Evolutionary conservation across 2,329 filamentous ascomycete species (phyloP).

Genomic region (Coleophoma cylindrospora): DNA sequence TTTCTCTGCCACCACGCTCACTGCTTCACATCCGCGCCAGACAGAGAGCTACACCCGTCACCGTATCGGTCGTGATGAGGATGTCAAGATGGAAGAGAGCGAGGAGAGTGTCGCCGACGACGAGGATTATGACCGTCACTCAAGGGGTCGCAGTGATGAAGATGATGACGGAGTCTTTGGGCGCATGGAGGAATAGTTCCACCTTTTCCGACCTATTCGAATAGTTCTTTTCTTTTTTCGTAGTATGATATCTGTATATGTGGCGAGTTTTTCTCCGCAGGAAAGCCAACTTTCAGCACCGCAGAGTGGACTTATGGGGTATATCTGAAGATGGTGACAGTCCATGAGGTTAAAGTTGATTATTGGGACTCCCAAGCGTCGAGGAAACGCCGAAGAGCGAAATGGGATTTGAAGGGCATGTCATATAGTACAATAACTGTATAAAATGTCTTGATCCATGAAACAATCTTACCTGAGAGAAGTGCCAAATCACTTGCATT

Average conservation of each 20-base stretch:
- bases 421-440: conserved; percentile 21
- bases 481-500: too few relatives aligned
- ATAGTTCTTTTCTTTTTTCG: conserved; percentile 17
- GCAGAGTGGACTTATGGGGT: conserved; percentile 51
- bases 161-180: conserved; percentile 96
- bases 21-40: conserved; percentile 49
- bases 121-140: conserved; percentile 55
- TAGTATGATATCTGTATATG: conserved; percentile 31
- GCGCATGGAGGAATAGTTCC: conserved; percentile 78
- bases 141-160: conserved; percentile 69
- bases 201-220: conserved; percentile 13
- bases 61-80: conserved; percentile 49
- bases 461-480: neutral
- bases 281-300: conserved; percentile 55
- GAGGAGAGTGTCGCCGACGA: conserved; percentile 60
- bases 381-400: conserved; percentile 40
- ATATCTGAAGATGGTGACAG: conserved; percentile 24
- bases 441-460: conserved; percentile 16
- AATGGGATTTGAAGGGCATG: conserved; percentile 8
- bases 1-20: conserved; percentile 56
- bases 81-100: conserved; percentile 65
- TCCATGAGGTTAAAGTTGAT: conserved; percentile 68
- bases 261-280: conserved; percentile 56
- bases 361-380: conserved; percentile 50
- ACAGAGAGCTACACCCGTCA: conserved; percentile 60